phyloP scores from a whole-genome alignment of 2,329 filamentous ascomycete species.

The Sporothrix globosa region DNA sequence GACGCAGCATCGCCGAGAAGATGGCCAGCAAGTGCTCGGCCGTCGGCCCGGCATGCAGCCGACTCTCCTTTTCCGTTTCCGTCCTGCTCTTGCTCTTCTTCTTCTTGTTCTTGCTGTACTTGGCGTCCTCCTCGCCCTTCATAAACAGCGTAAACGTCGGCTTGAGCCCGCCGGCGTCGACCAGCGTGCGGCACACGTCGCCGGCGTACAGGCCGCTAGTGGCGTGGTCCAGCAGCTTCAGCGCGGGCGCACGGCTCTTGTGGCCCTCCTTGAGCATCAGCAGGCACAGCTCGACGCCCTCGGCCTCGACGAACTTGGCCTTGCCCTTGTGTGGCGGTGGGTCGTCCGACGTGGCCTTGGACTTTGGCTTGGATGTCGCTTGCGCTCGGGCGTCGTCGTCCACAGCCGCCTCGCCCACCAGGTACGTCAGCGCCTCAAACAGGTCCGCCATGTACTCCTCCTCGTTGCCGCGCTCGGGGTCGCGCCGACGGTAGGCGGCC shows the following conservation, averaged over 20 bases:
- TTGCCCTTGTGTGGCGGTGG: slow-evolving; percentile 59
- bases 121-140: slow-evolving; percentile 53
- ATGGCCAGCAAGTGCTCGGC: slow-evolving; percentile 83
- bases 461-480: slow-evolving; percentile 83
- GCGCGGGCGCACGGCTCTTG: slow-evolving; percentile 70
- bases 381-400: slow-evolving; percentile 47
- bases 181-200: slow-evolving; percentile 71
- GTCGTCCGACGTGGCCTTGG: slow-evolving; percentile 38
- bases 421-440: slow-evolving; percentile 81
- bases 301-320: slow-evolving; percentile 78
- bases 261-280: slow-evolving; percentile 85
- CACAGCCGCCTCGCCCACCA: slow-evolving; percentile 62
- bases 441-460: slow-evolving; percentile 95
- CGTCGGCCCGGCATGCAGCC: slow-evolving; percentile 62
- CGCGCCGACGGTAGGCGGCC: slow-evolving; percentile 80
- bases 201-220: slow-evolving; percentile 51
- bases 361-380: slow-evolving; percentile 44
- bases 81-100: slow-evolving; percentile 20
- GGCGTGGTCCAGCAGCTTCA: slow-evolving; percentile 85
- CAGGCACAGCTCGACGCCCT: slow-evolving; percentile 87
- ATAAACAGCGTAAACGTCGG: slow-evolving; percentile 84
- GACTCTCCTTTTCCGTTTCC: not conserved
- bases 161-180: slow-evolving; percentile 84
- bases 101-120: slow-evolving; percentile 33
- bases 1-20: slow-evolving; percentile 78